Percentiles rank a stretch among this genome's conserved stretches.
These are phyloP conservation scores for Citeromyces matritensis DNA, from an alignment of 805 yeast species.

Conservation along the genomic window DNA sequence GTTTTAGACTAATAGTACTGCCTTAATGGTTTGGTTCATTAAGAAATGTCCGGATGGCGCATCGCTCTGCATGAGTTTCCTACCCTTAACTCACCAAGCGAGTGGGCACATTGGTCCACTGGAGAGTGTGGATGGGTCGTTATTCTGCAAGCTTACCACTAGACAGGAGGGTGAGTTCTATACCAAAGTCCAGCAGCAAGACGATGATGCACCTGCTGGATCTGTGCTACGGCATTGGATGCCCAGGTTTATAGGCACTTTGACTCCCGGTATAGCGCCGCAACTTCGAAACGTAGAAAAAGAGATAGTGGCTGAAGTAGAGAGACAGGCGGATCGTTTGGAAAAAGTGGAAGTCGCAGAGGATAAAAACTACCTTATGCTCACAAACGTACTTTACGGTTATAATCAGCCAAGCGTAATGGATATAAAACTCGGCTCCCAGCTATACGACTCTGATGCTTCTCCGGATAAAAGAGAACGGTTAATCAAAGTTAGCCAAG, in stretches of 20 bases:
- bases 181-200: conserved; percentile 11
- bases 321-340: conserved; percentile 3
- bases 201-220: conserved; percentile 15
- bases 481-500: conserved; percentile 41
- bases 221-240: conserved; percentile 33
- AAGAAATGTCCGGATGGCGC: no score
- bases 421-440: conserved; percentile 73
- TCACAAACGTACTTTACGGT: conserved; percentile 56
- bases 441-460: conserved; percentile 50
- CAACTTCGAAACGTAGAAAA: conserved; percentile 8
- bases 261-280: conserved; percentile 27
- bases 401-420: conserved; percentile 53
- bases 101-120: conserved; percentile 88
- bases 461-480: conserved; percentile 45
- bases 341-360: not conserved
- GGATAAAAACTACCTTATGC: conserved; percentile 33
- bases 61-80: no score
- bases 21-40: no score
- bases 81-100: conserved; percentile 48
- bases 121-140: conserved; percentile 42
- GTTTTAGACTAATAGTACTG: no score
- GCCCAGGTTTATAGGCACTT: conserved; percentile 49
- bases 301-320: conserved; percentile 9
- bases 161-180: conserved; percentile 70
- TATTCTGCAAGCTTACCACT: conserved; percentile 59